These are phyloP conservation scores for Penicillium ochrochloron DNA, from an alignment of 495 filamentous ascomycete genomes.

Conservation along the genomic window DNA sequence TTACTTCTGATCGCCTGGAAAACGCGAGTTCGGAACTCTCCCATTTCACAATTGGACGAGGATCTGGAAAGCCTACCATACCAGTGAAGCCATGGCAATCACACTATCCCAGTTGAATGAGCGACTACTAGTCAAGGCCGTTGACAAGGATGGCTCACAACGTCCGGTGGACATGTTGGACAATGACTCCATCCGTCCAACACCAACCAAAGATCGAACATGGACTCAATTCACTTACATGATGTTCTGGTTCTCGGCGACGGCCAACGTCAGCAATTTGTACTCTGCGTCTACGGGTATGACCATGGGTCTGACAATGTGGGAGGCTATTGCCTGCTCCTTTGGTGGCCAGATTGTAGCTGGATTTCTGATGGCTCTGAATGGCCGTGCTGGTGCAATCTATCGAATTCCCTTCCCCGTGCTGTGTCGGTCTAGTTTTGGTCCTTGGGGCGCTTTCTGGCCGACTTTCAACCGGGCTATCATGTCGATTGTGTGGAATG, in stretches of 20 bases:
- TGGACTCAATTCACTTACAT: slow-evolving; percentile 46
- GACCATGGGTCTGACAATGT: slow-evolving; percentile 43
- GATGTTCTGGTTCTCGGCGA: slow-evolving; percentile 47
- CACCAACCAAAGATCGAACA: slow-evolving; percentile 37
- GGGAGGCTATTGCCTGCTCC: slow-evolving; percentile 40
- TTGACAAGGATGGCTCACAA: slow-evolving; percentile 27
- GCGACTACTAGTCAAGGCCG: slow-evolving; percentile 27
- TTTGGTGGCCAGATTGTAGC: slow-evolving; percentile 33
- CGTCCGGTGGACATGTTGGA: slow-evolving; percentile 23
- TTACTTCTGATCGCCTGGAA: background rate
- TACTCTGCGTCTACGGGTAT: slow-evolving; percentile 33
- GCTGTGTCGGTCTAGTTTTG: slow-evolving; percentile 41
- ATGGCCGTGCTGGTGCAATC: slow-evolving; percentile 39
- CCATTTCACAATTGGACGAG: background rate
- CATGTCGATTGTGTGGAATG: slow-evolving; percentile 48
- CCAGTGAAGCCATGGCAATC: background rate
- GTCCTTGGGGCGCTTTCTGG: slow-evolving; percentile 42
- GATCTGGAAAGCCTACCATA: background rate
- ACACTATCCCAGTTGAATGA: slow-evolving; percentile 18
- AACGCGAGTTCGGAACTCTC: background rate
- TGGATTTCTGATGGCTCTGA: slow-evolving; percentile 20
- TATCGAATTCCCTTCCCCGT: slow-evolving; percentile 46
- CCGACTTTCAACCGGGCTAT: slow-evolving; percentile 45
- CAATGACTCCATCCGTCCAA: slow-evolving; percentile 39
- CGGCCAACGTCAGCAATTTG: slow-evolving; percentile 42